Evolutionary conservation across 306 rosid genomes (phyloP).

Genomic region (Carpinus viminea): DNA sequence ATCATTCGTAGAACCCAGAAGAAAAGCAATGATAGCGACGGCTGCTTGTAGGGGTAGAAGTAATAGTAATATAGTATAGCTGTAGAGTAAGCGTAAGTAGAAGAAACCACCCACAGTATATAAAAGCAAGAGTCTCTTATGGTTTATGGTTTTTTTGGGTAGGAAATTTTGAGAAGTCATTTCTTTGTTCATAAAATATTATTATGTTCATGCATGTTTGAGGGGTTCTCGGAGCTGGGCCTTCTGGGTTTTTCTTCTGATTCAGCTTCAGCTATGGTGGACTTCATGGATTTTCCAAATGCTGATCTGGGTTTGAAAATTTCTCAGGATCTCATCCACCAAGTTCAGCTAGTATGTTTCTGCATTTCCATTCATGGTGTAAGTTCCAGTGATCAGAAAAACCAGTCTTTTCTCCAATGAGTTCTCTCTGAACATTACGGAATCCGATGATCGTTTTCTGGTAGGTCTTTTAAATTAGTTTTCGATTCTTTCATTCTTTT

Average conservation of each 20-base stretch:
- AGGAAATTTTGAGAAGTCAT: conserved; percentile 21
- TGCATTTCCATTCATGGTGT: conserved; percentile 38
- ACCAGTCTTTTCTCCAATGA: conserved; percentile 47
- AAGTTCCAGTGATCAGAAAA: conserved; percentile 32
- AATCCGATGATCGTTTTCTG: conserved; percentile 94
- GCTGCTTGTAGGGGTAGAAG: conserved; percentile 25
- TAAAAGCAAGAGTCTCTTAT: conserved; percentile 35
- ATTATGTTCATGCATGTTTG: conserved; percentile 32
- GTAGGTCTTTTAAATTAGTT: conserved; percentile 41
- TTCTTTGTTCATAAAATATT: neutral
- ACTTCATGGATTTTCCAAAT: conserved; percentile 51
- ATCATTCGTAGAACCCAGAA: conserved; percentile 43
- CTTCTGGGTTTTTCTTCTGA: conserved; percentile 40
- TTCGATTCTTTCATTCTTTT: conserved; percentile 79
- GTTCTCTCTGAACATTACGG: conserved; percentile 63
- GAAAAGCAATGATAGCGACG: conserved; percentile 55
- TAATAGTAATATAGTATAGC: neutral
- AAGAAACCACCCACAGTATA: conserved; percentile 14
- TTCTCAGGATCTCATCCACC: conserved; percentile 51
- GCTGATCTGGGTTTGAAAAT: conserved; percentile 57
- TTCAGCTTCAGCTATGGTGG: conserved; percentile 51
- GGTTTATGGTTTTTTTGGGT: conserved; percentile 59
- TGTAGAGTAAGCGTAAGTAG: conserved; percentile 12
- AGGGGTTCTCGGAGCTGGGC: conserved; percentile 39
- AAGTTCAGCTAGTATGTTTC: conserved; percentile 66